Evolutionary conservation across 306 rosid genomes (phyloP), one percentile per base, ranked within the genome.

Genomic region (Sophora flavescens): DNA sequence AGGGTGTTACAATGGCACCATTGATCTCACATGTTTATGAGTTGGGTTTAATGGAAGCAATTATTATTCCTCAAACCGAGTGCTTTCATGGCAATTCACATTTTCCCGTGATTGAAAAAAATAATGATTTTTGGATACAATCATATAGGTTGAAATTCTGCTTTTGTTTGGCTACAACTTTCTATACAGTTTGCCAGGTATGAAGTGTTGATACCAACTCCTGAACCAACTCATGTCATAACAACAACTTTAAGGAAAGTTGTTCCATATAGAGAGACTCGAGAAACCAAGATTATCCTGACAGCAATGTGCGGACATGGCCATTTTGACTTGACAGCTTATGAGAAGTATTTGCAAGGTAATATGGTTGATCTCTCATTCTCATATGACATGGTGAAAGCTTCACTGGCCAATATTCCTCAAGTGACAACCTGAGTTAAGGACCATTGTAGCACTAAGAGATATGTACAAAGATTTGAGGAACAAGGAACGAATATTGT

Each of bases 261-360:
- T 57, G 77, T 90, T 58, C 85, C 64, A 5, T 94, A 97, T 64
- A 86, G 70, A 76, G 95, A 92, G 63, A 85, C 84, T 0, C 96
- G 97, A 65, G 96, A 94, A 77, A 86, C 92, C 11, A 94, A 92
- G 84, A 95, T 94, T 65, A 92, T 92, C 80, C 88, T 94, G 74
- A 92, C 96, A 35, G 98, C 97, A 63, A 87, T 94, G 96, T 89
- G 98, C 69, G 98, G 96, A 63, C 98, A 94, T 80, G 98, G 97
- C 26, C 97, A 94, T 85, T 94, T 94, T 73, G 98, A 92, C 63
- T 68, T 94, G 30, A 77, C 97, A 59, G 85, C 96, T 73, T 92
- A 94, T 65, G 98, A 90, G 59, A 91, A 89, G 79, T 94, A 88
- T 67, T 85, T 94, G 78, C 96, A 85, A 69, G 98, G 98, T 9